These are phyloP conservation scores for Setaria viridis DNA, from an alignment of 202 grass and related monocot species.

Conservation along the genomic window DNA sequence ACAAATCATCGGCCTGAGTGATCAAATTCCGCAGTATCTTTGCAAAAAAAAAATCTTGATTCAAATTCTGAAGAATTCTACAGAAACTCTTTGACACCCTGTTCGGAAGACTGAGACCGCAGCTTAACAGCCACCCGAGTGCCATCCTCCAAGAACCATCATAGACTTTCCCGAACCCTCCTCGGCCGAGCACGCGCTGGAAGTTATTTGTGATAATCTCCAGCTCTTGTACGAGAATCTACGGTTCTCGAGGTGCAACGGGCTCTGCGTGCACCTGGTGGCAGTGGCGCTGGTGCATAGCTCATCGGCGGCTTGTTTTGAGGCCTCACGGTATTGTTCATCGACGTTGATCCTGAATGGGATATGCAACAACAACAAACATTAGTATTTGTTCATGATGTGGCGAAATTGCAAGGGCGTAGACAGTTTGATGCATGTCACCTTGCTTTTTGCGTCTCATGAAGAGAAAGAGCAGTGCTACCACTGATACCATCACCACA, in stretches of 20 bases:
- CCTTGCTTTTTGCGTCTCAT: slow-evolving; percentile 26
- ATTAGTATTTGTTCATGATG: no score
- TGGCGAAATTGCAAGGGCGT: no score
- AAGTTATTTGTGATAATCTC: no score
- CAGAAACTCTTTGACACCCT: slow-evolving; percentile 52
- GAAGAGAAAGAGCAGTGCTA: slow-evolving; percentile 14
- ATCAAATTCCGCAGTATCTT: not conserved
- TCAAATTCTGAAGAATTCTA: not conserved
- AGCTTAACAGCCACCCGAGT: slow-evolving; percentile 64
- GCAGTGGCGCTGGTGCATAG: no score
- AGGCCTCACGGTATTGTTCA: no score
- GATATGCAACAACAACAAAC: no score
- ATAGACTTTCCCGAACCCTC: slow-evolving; percentile 65
- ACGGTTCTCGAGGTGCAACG: no score
- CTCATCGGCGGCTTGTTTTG: no score
- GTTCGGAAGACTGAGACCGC: slow-evolving; percentile 41
- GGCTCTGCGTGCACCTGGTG: no score
- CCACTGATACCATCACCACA: slow-evolving; percentile 6
- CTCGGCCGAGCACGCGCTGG: slow-evolving; percentile 43
- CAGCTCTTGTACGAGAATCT: no score
- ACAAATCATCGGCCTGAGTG: not conserved
- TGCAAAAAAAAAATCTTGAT: not conserved
- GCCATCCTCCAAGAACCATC: slow-evolving; percentile 55
- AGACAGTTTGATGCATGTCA: not conserved
- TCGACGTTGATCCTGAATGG: no score